Evolutionary conservation across 192 early-diverging fungal species (phyloP), one percentile per base, ranked within the genome.

Genomic region (Lunasporangiospora selenospora): DNA sequence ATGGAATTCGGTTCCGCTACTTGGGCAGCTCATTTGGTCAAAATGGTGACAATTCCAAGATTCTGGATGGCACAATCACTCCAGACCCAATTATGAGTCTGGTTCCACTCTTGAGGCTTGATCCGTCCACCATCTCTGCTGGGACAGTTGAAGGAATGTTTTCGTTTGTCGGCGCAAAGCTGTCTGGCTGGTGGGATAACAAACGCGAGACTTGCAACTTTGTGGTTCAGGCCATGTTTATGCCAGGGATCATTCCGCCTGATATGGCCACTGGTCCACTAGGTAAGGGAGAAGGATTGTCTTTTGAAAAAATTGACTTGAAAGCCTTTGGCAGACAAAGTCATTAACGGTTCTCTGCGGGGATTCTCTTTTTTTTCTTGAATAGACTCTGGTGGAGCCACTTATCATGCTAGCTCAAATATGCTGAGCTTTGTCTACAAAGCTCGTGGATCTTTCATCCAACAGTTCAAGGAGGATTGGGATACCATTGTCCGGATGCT

Each of bases 191-290:
- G 69, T 73, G 69, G 69, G 55, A 58, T 37, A 58, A 27, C 19
- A 53, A 73, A 19, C 37, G 60, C n/a, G 69, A 62, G 19, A 73
- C 69, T 15, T 73, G 69, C 36, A 63, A 73, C 55, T 63, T 73
- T 63, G 55, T 63, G 29, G 53, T 73, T 7, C 60, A 73, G n/a
- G 69, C 69, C 31, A 73, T 53, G 24, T 63, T 73, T 23, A 40
- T 42, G 1, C 61, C 60, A 2, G 55, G 52, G 5, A 40, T 62
- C 26, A 63, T 52, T 8, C 54, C 59, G 2, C 11, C 69, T 11
- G 50, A 52, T 23, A 63, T 73, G 60, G 54, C 48, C 9, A 53
- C 49, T 19, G 69, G 60, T 4, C 37, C 54, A 5, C 33, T 73
- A 6, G 60, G 69, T 73, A 58, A 18, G 63, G 9, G 12, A 26